These are phyloP conservation scores for Tetradesmus obliquus DNA, from an alignment of 139 green algal genomes.

Conservation along the genomic window DNA sequence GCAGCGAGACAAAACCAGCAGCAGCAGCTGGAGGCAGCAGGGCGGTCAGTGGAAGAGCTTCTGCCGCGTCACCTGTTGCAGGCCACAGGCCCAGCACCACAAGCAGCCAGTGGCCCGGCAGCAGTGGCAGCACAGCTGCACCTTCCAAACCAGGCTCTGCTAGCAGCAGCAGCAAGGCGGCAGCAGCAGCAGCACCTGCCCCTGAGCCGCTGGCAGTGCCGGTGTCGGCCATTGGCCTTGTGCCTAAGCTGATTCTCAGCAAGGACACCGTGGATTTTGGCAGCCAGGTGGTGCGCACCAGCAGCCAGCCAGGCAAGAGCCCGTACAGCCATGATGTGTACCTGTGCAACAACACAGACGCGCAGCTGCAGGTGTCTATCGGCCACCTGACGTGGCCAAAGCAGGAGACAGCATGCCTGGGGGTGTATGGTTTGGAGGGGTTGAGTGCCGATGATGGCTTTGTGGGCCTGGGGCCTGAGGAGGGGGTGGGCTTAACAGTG, in stretches of 20 bases:
- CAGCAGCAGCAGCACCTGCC: background rate
- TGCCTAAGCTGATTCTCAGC: slow-evolving; percentile 67
- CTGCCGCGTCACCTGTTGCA: background rate
- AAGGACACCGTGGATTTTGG: slow-evolving; percentile 74
- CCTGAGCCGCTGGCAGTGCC: slow-evolving; percentile 20
- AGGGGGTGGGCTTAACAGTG: slow-evolving; percentile 48
- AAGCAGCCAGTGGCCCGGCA: background rate
- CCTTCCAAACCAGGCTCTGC: background rate
- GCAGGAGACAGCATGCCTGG: background rate
- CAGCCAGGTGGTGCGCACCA: slow-evolving; percentile 66
- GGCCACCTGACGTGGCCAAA: background rate
- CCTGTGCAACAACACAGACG: slow-evolving; percentile 51
- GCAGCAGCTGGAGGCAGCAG: background rate
- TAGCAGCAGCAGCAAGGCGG: background rate
- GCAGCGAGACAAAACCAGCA: background rate
- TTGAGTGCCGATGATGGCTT: background rate
- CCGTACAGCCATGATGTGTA: slow-evolving; percentile 59
- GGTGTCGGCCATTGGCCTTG: slow-evolving; percentile 53
- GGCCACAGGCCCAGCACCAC: background rate
- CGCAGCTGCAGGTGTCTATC: background rate
- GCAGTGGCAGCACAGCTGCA: background rate
- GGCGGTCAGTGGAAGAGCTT: background rate
- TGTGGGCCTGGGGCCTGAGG: slow-evolving; percentile 26
- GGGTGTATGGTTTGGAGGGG: background rate
- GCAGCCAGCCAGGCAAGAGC: slow-evolving; percentile 58